Evolutionary conservation across 768 basidiomycete species (phyloP).

Genomic region (Dictyophora rubrovolvata): DNA sequence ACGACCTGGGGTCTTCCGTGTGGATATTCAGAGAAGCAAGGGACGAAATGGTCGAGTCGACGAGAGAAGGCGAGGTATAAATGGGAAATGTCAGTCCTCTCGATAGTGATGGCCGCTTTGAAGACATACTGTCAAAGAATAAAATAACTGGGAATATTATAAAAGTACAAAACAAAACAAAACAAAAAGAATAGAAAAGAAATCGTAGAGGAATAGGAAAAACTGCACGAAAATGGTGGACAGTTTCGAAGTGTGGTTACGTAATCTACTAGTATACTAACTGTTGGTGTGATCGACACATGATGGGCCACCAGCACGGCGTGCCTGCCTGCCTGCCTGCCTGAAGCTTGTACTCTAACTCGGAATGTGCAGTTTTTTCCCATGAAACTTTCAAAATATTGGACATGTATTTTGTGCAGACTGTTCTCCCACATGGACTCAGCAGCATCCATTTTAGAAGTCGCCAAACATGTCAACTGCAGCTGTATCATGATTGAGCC

Average conservation of each 20-base stretch:
- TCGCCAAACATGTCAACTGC: too few species aligned
- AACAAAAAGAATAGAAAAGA: background rate
- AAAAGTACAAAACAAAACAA: background rate
- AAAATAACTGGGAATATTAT: background rate
- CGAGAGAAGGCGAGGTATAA: background rate
- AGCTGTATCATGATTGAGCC: too few species aligned
- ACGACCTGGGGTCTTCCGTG: background rate
- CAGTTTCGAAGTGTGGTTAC: background rate
- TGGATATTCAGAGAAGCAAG: slow-evolving; percentile 5
- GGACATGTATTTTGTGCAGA: too few species aligned
- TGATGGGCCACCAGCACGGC: too few species aligned
- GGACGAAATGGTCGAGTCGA: slow-evolving; percentile 4
- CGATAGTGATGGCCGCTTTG: slow-evolving; percentile 1
- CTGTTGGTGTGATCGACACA: background rate
- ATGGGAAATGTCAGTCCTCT: slow-evolving; percentile 5
- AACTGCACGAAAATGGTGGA: background rate
- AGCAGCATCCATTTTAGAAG: too few species aligned
- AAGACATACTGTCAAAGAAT: background rate
- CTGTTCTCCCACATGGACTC: too few species aligned
- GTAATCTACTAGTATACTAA: background rate
- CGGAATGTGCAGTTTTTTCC: too few species aligned
- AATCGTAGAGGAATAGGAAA: background rate
- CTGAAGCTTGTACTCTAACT: too few species aligned
- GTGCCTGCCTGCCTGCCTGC: too few species aligned
- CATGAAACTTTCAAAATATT: too few species aligned